Evolutionary conservation across 106 monocot species (phyloP).

Genomic region (Dactylorhiza incarnata): DNA sequence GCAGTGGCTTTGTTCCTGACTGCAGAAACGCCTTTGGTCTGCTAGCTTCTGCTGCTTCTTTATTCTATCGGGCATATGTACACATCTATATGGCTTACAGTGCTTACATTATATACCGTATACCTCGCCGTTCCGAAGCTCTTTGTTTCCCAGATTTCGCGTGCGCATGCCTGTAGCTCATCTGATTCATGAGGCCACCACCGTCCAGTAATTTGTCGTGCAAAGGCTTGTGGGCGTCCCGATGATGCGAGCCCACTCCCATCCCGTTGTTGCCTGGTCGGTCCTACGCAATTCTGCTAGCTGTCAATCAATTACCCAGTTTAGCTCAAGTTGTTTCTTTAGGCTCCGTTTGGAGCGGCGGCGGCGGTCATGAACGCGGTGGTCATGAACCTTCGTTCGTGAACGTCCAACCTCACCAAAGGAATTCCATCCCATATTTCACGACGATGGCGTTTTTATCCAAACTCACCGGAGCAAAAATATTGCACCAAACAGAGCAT

Average conservation of each 20-base stretch:
- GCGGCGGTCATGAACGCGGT: no score
- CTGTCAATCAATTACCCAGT: conserved; percentile 28
- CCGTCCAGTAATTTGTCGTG: conserved; percentile 48
- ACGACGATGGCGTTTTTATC: no score
- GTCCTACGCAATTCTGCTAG: conserved; percentile 59
- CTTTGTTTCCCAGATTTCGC: not conserved
- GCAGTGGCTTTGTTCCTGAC: not conserved
- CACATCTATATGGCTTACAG: not conserved
- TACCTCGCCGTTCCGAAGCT: not conserved
- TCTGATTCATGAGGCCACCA: conserved; percentile 35
- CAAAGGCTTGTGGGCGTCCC: conserved; percentile 65
- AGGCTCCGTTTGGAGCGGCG: not conserved
- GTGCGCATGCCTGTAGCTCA: not conserved
- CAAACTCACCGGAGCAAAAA: no score
- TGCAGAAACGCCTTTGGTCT: not conserved
- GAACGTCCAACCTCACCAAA: no score
- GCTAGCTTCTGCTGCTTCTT: not conserved
- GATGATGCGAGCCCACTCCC: conserved; percentile 73
- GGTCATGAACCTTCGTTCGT: no score
- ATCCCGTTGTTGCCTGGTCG: conserved; percentile 19
- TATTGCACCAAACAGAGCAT: no score
- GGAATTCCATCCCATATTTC: no score
- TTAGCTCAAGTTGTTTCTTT: not conserved
- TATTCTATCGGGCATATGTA: not conserved
- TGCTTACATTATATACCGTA: not conserved